A percentile compares a stretch with the other conserved stretches of the same genome.
Conservation (phyloP, 495 filamentous ascomycete species). For the Oleoguttula mirabilis region DNA sequence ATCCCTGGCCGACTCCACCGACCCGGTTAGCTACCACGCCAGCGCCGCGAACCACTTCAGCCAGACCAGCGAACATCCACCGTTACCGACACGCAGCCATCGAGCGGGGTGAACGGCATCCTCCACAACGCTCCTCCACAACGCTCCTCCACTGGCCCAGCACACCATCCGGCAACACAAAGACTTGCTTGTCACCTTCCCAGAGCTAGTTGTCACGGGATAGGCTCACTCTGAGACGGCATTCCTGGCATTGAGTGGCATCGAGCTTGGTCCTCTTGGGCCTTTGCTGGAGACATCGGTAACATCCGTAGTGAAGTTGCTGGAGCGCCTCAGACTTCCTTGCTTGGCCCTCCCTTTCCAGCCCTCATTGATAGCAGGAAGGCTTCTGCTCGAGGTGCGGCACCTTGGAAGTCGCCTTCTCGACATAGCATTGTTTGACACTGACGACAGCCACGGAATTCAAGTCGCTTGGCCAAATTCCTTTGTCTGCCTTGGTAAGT, state of each 20-base stretch:
- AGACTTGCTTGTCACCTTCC: not conserved
- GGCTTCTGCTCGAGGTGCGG: not conserved
- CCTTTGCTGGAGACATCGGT: too few relatives aligned
- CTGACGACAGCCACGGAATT: slow-evolving; percentile 1
- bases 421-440: slow-evolving; percentile 7
- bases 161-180: too few relatives aligned
- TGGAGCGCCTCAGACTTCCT: too few relatives aligned
- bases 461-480: not conserved
- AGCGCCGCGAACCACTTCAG: not conserved
- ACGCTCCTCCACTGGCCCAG: too few relatives aligned
- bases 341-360: slow-evolving; percentile 2
- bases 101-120: not conserved
- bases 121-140: too few relatives aligned
- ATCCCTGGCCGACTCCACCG: slow-evolving; percentile 7
- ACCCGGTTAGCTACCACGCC: slow-evolving; percentile 12
- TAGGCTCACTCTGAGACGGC: slow-evolving; percentile 6
- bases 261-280: not conserved
- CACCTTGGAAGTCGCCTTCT: not conserved
- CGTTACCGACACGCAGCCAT: slow-evolving; percentile 3
- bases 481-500: slow-evolving; percentile 5
- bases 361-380: not conserved
- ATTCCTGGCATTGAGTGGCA: slow-evolving; percentile 1
- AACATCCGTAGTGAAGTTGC: too few relatives aligned
- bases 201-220: not conserved
- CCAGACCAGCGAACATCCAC: not conserved